Conservation (phyloP, 2,329 filamentous ascomycete genomes). For the Cladosporium sp. region DNA sequence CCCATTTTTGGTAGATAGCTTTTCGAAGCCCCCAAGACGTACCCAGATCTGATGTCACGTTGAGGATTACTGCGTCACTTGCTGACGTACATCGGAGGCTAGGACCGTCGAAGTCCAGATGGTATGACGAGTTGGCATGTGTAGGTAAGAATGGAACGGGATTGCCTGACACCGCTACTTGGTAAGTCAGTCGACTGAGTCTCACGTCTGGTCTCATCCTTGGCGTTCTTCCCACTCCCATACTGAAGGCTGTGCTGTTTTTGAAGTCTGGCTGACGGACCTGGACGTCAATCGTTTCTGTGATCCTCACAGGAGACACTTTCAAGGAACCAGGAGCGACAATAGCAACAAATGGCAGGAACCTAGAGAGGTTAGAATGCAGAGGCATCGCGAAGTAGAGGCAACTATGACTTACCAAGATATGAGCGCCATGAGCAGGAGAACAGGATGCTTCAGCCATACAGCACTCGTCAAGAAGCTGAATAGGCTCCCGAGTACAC, state of each 20-base stretch:
- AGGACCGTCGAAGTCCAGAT: not conserved
- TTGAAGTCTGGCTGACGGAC: not conserved
- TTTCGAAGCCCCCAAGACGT: no score
- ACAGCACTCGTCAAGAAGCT: not conserved
- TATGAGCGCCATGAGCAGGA: not conserved
- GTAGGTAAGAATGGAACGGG: not conserved
- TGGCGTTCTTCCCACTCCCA: no score
- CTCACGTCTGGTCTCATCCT: no score
- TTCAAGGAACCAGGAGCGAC: not conserved
- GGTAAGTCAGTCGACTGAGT: no score
- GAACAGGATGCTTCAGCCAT: not conserved
- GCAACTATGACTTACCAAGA: not conserved
- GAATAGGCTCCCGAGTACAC: not conserved
- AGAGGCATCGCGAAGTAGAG: not conserved
- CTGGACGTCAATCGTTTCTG: not conserved
- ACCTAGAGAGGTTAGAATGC: not conserved
- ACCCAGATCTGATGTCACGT: no score
- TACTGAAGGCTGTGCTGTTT: no score
- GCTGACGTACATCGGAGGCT: not conserved
- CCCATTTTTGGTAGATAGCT: no score
- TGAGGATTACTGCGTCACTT: not conserved
- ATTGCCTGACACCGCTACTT: not conserved
- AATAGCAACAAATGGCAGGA: not conserved
- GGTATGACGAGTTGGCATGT: not conserved
- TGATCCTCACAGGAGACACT: not conserved